Evolutionary conservation across 2,329 filamentous ascomycete genomes (phyloP).

Genomic region (Neofusicoccum parvum): DNA sequence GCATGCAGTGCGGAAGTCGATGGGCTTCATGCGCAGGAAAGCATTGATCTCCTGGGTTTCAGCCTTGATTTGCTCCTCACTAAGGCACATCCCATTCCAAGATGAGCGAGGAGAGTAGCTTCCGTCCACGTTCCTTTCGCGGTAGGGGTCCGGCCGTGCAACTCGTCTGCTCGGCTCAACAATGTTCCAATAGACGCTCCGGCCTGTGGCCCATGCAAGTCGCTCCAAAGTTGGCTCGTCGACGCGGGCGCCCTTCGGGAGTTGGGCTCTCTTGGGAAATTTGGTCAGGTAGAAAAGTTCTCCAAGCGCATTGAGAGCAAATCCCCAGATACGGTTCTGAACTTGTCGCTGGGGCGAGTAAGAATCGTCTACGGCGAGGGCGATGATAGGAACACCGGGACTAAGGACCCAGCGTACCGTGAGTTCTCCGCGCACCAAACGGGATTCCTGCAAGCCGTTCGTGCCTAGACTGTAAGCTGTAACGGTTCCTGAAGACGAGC

Average conservation of each 20-base stretch:
- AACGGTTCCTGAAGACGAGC: slow-evolving; percentile 80
- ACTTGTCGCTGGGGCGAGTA: slow-evolving; percentile 72
- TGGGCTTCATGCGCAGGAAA: slow-evolving; percentile 71
- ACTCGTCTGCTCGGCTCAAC: slow-evolving; percentile 75
- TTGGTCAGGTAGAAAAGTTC: slow-evolving; percentile 85
- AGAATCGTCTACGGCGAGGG: slow-evolving; percentile 79
- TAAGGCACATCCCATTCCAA: slow-evolving; percentile 71
- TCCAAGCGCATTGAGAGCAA: slow-evolving; percentile 88
- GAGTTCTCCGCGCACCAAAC: slow-evolving; percentile 71
- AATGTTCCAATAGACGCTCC: slow-evolving; percentile 78
- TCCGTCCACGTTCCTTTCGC: slow-evolving; percentile 64
- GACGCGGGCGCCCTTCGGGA: slow-evolving; percentile 49
- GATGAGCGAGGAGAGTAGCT: slow-evolving; percentile 82
- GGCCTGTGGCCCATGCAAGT: slow-evolving; percentile 78
- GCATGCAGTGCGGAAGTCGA: slow-evolving; percentile 76
- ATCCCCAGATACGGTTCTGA: slow-evolving; percentile 79
- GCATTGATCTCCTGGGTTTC: slow-evolving; percentile 82
- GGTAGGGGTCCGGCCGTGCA: slow-evolving; percentile 72
- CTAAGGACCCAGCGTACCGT: slow-evolving; percentile 88
- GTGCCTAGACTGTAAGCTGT: slow-evolving; percentile 77
- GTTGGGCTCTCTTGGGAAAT: slow-evolving; percentile 60
- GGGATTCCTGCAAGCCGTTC: slow-evolving; percentile 60
- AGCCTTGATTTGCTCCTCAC: slow-evolving; percentile 68
- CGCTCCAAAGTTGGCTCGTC: slow-evolving; percentile 58
- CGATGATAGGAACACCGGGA: slow-evolving; percentile 88